These are phyloP conservation scores for Rhipidocladum racemiflorum DNA, from an alignment of 176 grass and related monocot species.

Conservation along the genomic window DNA sequence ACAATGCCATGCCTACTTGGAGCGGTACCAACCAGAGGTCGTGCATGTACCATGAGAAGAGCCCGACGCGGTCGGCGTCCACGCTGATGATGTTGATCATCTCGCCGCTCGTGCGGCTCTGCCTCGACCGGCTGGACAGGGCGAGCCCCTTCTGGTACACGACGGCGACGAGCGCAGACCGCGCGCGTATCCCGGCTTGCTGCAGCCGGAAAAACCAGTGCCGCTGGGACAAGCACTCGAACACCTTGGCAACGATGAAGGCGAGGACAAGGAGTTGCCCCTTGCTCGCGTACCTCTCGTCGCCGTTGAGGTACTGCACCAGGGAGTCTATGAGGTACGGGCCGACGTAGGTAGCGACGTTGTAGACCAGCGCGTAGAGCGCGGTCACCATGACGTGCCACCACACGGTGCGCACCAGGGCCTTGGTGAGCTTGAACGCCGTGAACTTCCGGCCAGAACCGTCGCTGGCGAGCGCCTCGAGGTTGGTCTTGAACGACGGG, in stretches of 20 bases:
- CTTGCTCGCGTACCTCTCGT: conserved; percentile 38
- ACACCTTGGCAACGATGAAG: conserved; percentile 62
- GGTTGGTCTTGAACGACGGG: conserved; percentile 58
- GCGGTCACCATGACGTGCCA: conserved; percentile 59
- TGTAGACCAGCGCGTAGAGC: conserved; percentile 59
- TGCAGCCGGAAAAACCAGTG: conserved; percentile 66
- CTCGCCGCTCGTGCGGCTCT: conserved; percentile 58
- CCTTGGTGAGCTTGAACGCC: conserved; percentile 59
- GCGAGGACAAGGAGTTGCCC: conserved; percentile 54
- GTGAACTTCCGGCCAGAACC: conserved; percentile 41
- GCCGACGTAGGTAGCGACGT: conserved; percentile 67
- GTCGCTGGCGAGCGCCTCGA: conserved; percentile 28
- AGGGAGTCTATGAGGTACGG: conserved; percentile 77
- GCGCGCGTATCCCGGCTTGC: conserved; percentile 47
- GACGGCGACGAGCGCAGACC: conserved; percentile 50
- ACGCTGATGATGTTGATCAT: conserved; percentile 75
- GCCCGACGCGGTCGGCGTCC: conserved; percentile 47
- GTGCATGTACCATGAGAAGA: conserved; percentile 73
- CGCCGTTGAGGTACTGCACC: conserved; percentile 85
- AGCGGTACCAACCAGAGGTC: conserved; percentile 67
- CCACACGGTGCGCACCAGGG: conserved; percentile 60
- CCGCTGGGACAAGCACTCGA: conserved; percentile 58
- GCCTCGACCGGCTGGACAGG: conserved; percentile 62
- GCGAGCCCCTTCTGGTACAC: conserved; percentile 76
- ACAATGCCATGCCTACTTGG: conserved; percentile 65